These are phyloP conservation scores for Hypoxylon trugodes DNA, from an alignment of 495 filamentous ascomycete genomes.

Conservation along the genomic window DNA sequence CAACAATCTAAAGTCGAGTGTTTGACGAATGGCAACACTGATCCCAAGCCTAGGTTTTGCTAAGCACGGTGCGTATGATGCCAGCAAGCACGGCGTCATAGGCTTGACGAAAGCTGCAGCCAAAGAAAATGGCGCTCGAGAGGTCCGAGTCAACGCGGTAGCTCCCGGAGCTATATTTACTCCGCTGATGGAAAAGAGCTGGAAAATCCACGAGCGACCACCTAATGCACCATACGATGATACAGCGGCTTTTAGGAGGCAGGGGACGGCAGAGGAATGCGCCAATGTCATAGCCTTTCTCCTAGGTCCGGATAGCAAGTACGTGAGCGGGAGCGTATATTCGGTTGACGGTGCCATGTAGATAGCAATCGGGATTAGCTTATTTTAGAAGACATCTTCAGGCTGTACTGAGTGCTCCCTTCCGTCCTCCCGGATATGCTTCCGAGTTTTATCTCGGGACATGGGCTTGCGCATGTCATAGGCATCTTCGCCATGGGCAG, in stretches of 20 bases:
- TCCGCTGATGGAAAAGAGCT: slow-evolving; percentile 56
- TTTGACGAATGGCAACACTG: slow-evolving; percentile 9
- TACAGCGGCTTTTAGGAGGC: slow-evolving; percentile 46
- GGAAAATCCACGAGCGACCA: slow-evolving; percentile 45
- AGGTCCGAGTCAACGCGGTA: slow-evolving; percentile 67
- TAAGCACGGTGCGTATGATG: slow-evolving; percentile 61
- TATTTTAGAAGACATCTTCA: slow-evolving; percentile 78
- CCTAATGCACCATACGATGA: slow-evolving; percentile 46
- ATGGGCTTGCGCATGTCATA: slow-evolving; percentile 96
- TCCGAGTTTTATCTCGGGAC: slow-evolving; percentile 77
- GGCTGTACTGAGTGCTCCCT: slow-evolving; percentile 83
- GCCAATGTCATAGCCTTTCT: slow-evolving; percentile 61
- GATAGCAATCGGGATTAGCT: neutral
- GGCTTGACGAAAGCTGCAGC: slow-evolving; percentile 67
- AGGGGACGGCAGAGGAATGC: slow-evolving; percentile 51
- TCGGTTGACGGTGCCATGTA: slow-evolving; percentile 47
- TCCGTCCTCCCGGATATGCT: slow-evolving; percentile 83
- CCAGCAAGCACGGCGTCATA: slow-evolving; percentile 65
- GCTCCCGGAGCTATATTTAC: slow-evolving; percentile 67
- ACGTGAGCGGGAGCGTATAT: slow-evolving; percentile 58
- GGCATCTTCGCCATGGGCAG: slow-evolving; percentile 75
- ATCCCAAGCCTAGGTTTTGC: slow-evolving; percentile 45
- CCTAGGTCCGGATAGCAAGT: slow-evolving; percentile 63
- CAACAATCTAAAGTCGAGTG: neutral
- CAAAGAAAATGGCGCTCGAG: slow-evolving; percentile 61